Base-by-base conservation (phyloP, 495 filamentous ascomycete species). In the Podospora comata region DNA sequence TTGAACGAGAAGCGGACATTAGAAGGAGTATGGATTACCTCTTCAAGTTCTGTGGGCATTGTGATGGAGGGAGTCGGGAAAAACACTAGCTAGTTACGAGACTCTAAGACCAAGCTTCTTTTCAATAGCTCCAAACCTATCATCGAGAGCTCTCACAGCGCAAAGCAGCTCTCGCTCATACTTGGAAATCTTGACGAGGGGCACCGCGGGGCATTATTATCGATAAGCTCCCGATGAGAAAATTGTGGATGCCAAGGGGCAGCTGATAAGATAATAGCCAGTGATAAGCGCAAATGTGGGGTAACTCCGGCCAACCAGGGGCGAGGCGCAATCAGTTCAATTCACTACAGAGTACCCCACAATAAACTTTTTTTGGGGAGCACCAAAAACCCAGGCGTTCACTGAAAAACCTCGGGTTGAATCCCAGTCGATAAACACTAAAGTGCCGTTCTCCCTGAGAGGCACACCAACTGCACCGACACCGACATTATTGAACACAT, bases 1-100 rank as follows among this genome's bases (percentile, higher is more conserved):
- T 28, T 28, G 23, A 16, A 28, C 11, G 7, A 18, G 59, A 13
- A 65, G 59, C 39, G n/a, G 28, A 32, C 5, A 5, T 15, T 30
- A 27, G 39, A 48, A 48, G 20, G 28, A 7, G n/a, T 54, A 6
- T 54, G 0, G 32, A 34, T 19, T 67, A 94, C 92, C 79, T 95
- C 92, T 79, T 95, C 91, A 54, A 94, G 78, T 82, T 94, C 90
- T 65, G 90, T 89, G 44, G 91, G 88, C 92, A 96, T 96, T 13
- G 5, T 39, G 23, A 34, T 18, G 48, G 5, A 23, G 6, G 61
- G 53, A 20, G 19, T 15, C 1, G 20, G 19, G n/a, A 65, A n/a
- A 19, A 19, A 39, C 20, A 11, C 13, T 15, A 66, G 65, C 13
- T 15, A 66, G 65, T 55, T 61, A 65, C 57, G 7, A 28, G 4